Percentiles rank a stretch among this genome's conserved stretches.
Evolutionary conservation across 108 stramenopile genomes (phyloP).

Genomic region (Seminavis robusta): DNA sequence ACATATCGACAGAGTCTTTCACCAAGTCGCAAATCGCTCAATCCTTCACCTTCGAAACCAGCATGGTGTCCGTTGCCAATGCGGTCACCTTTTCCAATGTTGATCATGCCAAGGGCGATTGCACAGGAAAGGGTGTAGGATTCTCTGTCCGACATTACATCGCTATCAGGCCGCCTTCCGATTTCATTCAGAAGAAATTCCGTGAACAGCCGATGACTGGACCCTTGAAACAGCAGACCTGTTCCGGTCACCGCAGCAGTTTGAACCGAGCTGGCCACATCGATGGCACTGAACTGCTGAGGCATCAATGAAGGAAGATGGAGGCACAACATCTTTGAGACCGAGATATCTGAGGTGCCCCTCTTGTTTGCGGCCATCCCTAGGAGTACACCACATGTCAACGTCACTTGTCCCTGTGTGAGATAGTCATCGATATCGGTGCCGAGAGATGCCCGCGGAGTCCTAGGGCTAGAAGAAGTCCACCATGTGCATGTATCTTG

Average conservation of each 20-base stretch:
- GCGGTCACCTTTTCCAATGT: conserved; percentile 57
- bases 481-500: conserved; percentile 81
- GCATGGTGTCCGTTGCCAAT: not conserved
- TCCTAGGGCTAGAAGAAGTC: conserved; percentile 93
- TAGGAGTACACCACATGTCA: conserved; percentile 92
- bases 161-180: conserved; percentile 74
- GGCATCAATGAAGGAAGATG: conserved; percentile 96
- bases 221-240: conserved; percentile 88
- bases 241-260: conserved; percentile 88
- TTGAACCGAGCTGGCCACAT: conserved; percentile 87
- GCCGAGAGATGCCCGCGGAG: conserved; percentile 90
- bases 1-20: conserved; percentile 88
- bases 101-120: conserved; percentile 91
- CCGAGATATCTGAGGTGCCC: conserved; percentile 85
- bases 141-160: conserved; percentile 83
- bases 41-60: no score
- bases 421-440: conserved; percentile 95
- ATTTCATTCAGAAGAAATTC: conserved; percentile 97
- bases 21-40: conserved; percentile 92
- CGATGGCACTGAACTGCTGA: conserved; percentile 83
- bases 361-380: conserved; percentile 95
- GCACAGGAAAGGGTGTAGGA: conserved; percentile 86
- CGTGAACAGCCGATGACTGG: conserved; percentile 94
- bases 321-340: conserved; percentile 96
- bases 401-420: conserved; percentile 92